Percentiles rank a stretch among this genome's conserved stretches.
These are phyloP conservation scores for Exophiala viscosa DNA, from an alignment of 2,329 filamentous ascomycete species.

Conservation along the genomic window DNA sequence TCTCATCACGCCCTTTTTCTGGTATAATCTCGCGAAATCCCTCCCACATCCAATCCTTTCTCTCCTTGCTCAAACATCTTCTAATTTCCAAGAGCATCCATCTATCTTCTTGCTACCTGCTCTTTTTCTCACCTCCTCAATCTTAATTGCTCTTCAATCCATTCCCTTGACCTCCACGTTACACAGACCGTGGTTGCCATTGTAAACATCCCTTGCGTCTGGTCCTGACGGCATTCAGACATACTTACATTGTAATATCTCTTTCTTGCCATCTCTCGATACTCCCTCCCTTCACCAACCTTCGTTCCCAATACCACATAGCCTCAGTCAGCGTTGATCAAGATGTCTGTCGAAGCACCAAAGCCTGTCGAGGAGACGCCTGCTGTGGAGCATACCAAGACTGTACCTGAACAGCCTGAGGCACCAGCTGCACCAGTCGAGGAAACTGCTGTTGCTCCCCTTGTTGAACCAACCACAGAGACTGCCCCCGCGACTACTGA, in stretches of 20 bases:
- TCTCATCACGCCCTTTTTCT: neutral
- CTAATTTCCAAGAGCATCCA: constrained; percentile 1
- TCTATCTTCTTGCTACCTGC: constrained; percentile 28
- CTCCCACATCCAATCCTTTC: constrained; percentile 11
- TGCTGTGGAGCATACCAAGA: constrained; percentile 9
- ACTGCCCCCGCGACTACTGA: constrained; percentile 25
- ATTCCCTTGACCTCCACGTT: constrained; percentile 22
- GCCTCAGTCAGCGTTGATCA: constrained; percentile 31
- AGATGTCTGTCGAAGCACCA: constrained; percentile 67
- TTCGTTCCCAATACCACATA: constrained; percentile 29
- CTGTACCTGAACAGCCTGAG: constrained; percentile 27
- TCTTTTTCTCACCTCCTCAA: constrained; percentile 25
- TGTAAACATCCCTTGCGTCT: constrained; percentile 25
- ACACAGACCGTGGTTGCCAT: constrained; percentile 20
- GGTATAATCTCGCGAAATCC: constrained; percentile 13
- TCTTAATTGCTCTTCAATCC: constrained; percentile 21
- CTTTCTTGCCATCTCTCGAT: constrained; percentile 4
- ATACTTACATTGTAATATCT: constrained; percentile 16
- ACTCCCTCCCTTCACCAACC: constrained; percentile 31
- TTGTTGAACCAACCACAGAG: constrained; percentile 23
- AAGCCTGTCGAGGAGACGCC: constrained; percentile 64
- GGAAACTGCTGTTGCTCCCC: constrained; percentile 23
- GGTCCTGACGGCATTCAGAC: constrained; percentile 9
- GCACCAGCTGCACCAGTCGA: constrained; percentile 24
- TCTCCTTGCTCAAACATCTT: constrained; percentile 9